phyloP scores from a whole-genome alignment of 176 grass and related monocot species.

The Raddia distichophylla region DNA sequence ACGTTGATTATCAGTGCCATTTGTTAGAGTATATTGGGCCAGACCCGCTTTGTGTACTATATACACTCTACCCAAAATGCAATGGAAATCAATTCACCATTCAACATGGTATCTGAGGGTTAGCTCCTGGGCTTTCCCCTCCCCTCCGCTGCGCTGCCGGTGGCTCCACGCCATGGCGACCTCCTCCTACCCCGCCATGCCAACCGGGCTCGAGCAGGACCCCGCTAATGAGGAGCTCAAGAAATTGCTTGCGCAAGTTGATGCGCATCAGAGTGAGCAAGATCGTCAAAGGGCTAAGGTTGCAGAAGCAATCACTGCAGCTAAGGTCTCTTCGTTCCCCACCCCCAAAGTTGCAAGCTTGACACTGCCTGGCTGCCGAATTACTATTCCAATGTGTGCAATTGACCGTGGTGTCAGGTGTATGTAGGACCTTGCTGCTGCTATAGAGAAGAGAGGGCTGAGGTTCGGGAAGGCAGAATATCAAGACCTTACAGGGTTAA shows the following conservation, averaged over 20 bases:
- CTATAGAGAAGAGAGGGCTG: conserved; percentile 74
- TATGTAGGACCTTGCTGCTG: conserved; percentile 60
- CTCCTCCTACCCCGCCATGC: too few relatives aligned
- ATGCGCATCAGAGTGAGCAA: conserved; percentile 50
- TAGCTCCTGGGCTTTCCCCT: too few relatives aligned
- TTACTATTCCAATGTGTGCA: not conserved
- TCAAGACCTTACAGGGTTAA: conserved; percentile 71
- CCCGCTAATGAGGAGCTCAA: conserved; percentile 74
- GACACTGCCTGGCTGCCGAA: not conserved
- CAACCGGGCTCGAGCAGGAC: conserved; percentile 67
- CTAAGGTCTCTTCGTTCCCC: conserved; percentile 58
- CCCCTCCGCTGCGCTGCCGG: too few relatives aligned
- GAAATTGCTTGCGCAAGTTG: conserved; percentile 69
- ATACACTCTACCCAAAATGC: too few relatives aligned
- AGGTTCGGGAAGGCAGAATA: conserved; percentile 66
- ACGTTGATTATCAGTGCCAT: not conserved
- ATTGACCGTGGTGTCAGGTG: conserved; percentile 17
- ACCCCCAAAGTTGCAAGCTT: not conserved
- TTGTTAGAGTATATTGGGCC: too few relatives aligned
- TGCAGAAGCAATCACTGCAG: conserved; percentile 48
- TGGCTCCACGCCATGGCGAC: too few relatives aligned
- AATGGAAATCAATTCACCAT: too few relatives aligned
- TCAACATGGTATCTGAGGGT: too few relatives aligned
- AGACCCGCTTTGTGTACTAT: too few relatives aligned
- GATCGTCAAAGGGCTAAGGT: conserved; percentile 59